Base-by-base conservation (phyloP, 164 flowering plant species). In the Stephania japonica region DNA sequence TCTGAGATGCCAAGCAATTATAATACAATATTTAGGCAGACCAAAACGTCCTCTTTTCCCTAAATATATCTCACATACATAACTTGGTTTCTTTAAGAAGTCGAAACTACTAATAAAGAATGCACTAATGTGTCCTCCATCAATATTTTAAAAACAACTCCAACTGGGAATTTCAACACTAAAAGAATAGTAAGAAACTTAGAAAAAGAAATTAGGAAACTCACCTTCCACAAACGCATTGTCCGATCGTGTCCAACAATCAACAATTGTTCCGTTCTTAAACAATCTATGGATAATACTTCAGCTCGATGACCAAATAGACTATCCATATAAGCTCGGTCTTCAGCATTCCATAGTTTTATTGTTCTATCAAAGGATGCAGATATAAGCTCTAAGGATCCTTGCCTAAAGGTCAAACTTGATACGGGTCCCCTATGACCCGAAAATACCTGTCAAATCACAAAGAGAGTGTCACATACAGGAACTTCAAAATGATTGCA, bases 351-450 rank as follows among this genome's bases (percentile, higher is more conserved):
- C 99, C 99, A 96, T 71, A 90, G 81, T 81, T 91, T 93, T 73
- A 93, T 74, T 38, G 90, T 80, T 72, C 98, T 89, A 79, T 96
- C 98, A 84, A 80, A 96, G 61, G 99, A 90, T 70, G 97, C 98
- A 77, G 99, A 96, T 72, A 88, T 85, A 25, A 95, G 89, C 78
- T 91, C 90, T 14, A 91, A 62, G 67, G 90, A 85, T 27, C 98
- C 99, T 78, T 88, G 87, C 80, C 99, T 90, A 79, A 91, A 95
- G 74, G 86, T 76, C 78, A 96, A 80, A 82, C 98, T 88, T 21
- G 99, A 93, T 1, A 96, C 90, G 43, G 93, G 88, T 21, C 93
- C 92, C 84, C 84, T 85, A 67, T 96, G 99, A 78, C 99, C 99
- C 42, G 92, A 88, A 86, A 96, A 93, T 26, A 97, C 97, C 98